These are phyloP conservation scores for Fusarium bulbicola DNA, from an alignment of 2,329 filamentous ascomycete species.

Conservation along the genomic window DNA sequence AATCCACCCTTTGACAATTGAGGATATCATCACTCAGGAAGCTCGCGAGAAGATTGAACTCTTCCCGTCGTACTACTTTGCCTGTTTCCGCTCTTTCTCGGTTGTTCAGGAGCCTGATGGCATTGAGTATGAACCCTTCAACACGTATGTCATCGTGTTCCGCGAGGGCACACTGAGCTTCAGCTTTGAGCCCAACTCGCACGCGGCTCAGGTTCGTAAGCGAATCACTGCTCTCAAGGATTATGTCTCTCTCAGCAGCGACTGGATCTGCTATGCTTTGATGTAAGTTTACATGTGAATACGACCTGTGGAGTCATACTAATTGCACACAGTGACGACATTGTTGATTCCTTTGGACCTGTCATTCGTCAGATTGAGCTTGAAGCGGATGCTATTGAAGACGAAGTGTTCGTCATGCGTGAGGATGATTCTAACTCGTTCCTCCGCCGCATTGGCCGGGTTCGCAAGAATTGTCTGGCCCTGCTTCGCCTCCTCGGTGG, in stretches of 20 bases:
- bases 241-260: slow-evolving; percentile 91
- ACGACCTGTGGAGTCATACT: slow-evolving; percentile 36
- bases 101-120: slow-evolving; percentile 79
- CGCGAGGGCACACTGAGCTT: slow-evolving; percentile 95
- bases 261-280: slow-evolving; percentile 99
- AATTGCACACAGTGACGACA: slow-evolving; percentile 75
- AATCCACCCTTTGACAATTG: slow-evolving; percentile 92
- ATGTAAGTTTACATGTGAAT: slow-evolving; percentile 69
- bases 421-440: slow-evolving; percentile 90
- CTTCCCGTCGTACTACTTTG: slow-evolving; percentile 97
- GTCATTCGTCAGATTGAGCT: slow-evolving; percentile 87
- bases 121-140: slow-evolving; percentile 91
- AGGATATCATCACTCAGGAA: slow-evolving; percentile 96
- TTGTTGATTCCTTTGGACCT: slow-evolving; percentile 94
- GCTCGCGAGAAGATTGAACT: slow-evolving; percentile 98
- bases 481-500: slow-evolving; percentile 92
- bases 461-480: slow-evolving; percentile 94
- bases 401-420: slow-evolving; percentile 91
- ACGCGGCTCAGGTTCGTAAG: slow-evolving; percentile 88
- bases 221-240: slow-evolving; percentile 93
- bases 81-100: slow-evolving; percentile 94
- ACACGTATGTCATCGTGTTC: slow-evolving; percentile 97
- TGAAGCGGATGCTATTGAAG: slow-evolving; percentile 92
- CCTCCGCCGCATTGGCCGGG: slow-evolving; percentile 85
- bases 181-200: slow-evolving; percentile 87